These are phyloP conservation scores for Cubamyces sp. DNA, from an alignment of 768 basidiomycete genomes.

Conservation along the genomic window DNA sequence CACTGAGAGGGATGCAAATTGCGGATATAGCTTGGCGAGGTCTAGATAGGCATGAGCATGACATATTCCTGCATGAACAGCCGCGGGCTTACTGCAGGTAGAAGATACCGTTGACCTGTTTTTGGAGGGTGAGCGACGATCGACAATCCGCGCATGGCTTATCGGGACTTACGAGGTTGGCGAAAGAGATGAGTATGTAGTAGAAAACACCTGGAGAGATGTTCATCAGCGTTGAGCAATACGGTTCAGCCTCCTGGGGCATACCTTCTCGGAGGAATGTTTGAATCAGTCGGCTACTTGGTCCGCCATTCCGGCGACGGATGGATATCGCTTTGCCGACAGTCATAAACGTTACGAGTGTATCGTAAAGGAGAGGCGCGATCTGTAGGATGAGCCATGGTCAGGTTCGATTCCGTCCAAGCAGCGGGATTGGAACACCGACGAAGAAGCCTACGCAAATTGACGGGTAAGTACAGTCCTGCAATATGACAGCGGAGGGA, in stretches of 20 bases:
- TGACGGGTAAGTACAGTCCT: background rate
- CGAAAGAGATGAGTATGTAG: constrained; percentile 84
- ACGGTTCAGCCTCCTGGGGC: constrained; percentile 4
- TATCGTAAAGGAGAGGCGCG: constrained; percentile 81
- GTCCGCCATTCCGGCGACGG: constrained; percentile 72
- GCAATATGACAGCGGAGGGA: constrained; percentile 40
- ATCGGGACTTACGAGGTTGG: constrained; percentile 58
- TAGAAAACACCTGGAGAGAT: constrained; percentile 69
- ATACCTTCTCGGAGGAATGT: constrained; percentile 83
- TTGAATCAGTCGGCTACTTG: constrained; percentile 79
- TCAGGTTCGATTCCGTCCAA: constrained; percentile 5
- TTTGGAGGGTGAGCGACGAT: background rate
- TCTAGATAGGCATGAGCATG: constrained; percentile 40
- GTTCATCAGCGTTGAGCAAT: background rate
- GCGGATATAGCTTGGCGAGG: constrained; percentile 83
- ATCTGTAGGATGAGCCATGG: constrained; percentile 48
- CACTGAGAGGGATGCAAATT: constrained; percentile 82
- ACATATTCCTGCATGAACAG: background rate
- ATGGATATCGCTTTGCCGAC: constrained; percentile 79
- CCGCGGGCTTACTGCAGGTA: constrained; percentile 69
- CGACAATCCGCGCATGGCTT: background rate
- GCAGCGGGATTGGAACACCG: constrained; percentile 2
- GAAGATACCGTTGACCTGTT: constrained; percentile 76
- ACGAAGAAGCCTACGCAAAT: constrained; percentile 32
- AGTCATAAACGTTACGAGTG: constrained; percentile 80